A percentile compares a stretch with the other conserved stretches of the same genome.
phyloP scores from a whole-genome alignment of 768 basidiomycete genomes.

The Rhodotorula sphaerocarpa region DNA sequence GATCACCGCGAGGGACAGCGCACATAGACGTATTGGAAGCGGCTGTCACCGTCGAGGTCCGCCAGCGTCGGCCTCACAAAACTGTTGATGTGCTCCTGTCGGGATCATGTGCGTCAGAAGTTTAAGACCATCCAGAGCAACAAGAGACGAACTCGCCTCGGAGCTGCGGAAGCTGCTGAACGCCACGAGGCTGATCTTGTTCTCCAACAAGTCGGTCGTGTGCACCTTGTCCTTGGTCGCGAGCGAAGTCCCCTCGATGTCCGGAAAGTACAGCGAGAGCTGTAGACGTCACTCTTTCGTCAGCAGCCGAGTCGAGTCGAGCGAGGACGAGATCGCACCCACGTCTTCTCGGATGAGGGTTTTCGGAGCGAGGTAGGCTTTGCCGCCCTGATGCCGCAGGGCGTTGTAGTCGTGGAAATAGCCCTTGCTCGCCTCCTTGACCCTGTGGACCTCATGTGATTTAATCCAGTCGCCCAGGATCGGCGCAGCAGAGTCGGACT shows the following conservation, averaged over 20 bases:
- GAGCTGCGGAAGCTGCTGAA: slow-evolving; percentile 81
- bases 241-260: slow-evolving; percentile 66
- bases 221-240: slow-evolving; percentile 54
- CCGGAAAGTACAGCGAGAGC: slow-evolving; percentile 88
- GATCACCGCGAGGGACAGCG: not conserved
- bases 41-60: slow-evolving; percentile 37
- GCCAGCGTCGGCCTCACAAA: slow-evolving; percentile 48
- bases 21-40: slow-evolving; percentile 42
- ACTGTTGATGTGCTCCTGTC: slow-evolving; percentile 66
- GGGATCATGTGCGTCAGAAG: no score
- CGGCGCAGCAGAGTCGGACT: slow-evolving; percentile 10
- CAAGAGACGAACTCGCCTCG: slow-evolving; percentile 59
- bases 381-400: slow-evolving; percentile 74
- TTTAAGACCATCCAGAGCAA: no score
- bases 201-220: slow-evolving; percentile 67
- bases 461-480: not conserved
- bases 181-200: slow-evolving; percentile 67
- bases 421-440: slow-evolving; percentile 62
- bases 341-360: slow-evolving; percentile 86
- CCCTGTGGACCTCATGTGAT: slow-evolving; percentile 43
- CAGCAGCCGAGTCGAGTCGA: not conserved
- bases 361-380: slow-evolving; percentile 85
- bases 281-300: slow-evolving; percentile 41
- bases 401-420: slow-evolving; percentile 83
- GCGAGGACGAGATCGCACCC: slow-evolving; percentile 43